Conservation (phyloP, 2,329 filamentous ascomycete species). For the Scopulariopsis brevicaulis region DNA sequence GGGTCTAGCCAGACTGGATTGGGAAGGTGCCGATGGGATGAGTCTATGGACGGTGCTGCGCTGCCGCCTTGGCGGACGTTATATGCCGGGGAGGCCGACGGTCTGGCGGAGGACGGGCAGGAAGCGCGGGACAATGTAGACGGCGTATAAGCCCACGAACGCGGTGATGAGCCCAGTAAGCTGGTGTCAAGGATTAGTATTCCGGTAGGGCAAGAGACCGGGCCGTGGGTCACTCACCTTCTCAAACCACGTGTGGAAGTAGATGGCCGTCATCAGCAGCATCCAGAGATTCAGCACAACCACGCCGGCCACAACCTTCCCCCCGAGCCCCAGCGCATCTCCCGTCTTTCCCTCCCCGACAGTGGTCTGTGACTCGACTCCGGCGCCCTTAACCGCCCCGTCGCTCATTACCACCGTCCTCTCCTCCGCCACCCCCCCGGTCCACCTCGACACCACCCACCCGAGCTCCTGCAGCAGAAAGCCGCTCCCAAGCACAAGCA, state of each 20-base stretch:
- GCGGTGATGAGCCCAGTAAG: slow-evolving; percentile 42
- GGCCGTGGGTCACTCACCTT: slow-evolving; percentile 47
- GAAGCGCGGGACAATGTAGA: slow-evolving; percentile 41
- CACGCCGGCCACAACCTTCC: slow-evolving; percentile 49
- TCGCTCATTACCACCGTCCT: slow-evolving; percentile 54
- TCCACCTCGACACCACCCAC: slow-evolving; percentile 41
- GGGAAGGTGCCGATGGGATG: background rate
- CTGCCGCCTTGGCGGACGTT: slow-evolving; percentile 5
- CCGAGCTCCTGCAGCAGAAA: slow-evolving; percentile 72
- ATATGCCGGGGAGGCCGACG: slow-evolving; percentile 41
- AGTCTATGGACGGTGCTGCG: background rate
- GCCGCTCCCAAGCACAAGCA: slow-evolving; percentile 74
- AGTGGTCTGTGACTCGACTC: slow-evolving; percentile 27
- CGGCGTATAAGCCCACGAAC: slow-evolving; percentile 29
- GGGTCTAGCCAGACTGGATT: background rate
- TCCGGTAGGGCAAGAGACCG: background rate
- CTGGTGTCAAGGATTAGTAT: slow-evolving; percentile 15
- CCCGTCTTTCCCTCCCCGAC: slow-evolving; percentile 15
- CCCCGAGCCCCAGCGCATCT: slow-evolving; percentile 29
- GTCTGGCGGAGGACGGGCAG: slow-evolving; percentile 31
- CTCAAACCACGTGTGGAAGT: slow-evolving; percentile 98
- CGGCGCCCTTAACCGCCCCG: slow-evolving; percentile 51
- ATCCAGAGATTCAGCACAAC: slow-evolving; percentile 78
- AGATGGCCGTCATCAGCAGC: slow-evolving; percentile 96
- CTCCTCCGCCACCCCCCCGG: slow-evolving; percentile 39